These are phyloP conservation scores for Paramecium bursaria DNA, from an alignment of 73 alveolate species.

Conservation along the genomic window DNA sequence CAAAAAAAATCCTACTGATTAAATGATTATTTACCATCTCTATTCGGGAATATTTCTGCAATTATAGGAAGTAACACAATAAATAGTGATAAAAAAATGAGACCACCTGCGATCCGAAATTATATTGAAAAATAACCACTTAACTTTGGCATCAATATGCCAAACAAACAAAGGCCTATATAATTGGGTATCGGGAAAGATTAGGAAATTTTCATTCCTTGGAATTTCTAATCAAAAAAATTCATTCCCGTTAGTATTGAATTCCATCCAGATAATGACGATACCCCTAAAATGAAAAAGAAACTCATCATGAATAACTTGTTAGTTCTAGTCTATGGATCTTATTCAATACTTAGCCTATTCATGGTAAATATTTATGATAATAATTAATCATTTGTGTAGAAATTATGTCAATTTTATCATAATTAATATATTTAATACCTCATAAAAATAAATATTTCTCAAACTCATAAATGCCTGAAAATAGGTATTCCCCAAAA, in stretches of 20 bases:
- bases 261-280: conserved; percentile 71
- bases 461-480: too few relatives aligned
- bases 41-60: not conserved
- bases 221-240: conserved; percentile 22
- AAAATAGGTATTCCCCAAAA: too few relatives aligned
- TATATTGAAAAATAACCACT: conserved; percentile 12
- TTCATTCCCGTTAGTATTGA: conserved; percentile 64
- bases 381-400: too few relatives aligned
- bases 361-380: too few relatives aligned
- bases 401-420: too few relatives aligned
- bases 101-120: conserved; percentile 1
- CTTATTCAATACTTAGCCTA: too few relatives aligned
- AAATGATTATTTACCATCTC: not conserved
- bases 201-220: not conserved
- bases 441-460: too few relatives aligned
- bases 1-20: conserved; percentile 16
- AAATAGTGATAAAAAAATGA: not conserved
- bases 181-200: conserved; percentile 35
- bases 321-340: too few relatives aligned
- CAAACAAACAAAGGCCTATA: conserved; percentile 8
- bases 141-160: conserved; percentile 1
- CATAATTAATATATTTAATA: too few relatives aligned
- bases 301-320: conserved; percentile 38
- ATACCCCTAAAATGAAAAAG: conserved; percentile 62
- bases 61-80: conserved; percentile 7